Base-by-base conservation (phyloP, 2,329 filamentous ascomycete genomes). In the Bipolaris gigantea region DNA sequence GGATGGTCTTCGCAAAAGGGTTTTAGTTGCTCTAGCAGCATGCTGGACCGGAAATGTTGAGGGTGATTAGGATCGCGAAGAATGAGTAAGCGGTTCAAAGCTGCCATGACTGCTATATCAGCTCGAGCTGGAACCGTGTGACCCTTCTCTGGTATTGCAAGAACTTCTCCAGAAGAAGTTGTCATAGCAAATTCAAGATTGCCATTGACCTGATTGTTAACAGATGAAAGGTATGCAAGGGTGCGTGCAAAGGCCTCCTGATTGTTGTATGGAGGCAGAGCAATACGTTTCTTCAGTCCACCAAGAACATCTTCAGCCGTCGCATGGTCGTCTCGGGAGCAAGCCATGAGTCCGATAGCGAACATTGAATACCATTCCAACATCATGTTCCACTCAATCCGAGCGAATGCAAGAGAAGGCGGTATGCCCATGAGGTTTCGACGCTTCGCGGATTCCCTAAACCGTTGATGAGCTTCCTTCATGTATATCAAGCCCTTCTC, bases 191-290 rank as follows among this genome's bases (percentile, higher is more conserved):
- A 76, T n/a, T 83, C 77, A 1, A 94, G 79, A 59, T 91, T 81
- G 15, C 91, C 92, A 5, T 82, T 87, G 16, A 88, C 89, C 76
- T 97, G 93, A 48, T 86, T 79, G 62, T 91, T 88, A 7, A 89
- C 83, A 0, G 89, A 92, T 0, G 82, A 79, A 16, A 96, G 83
- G 72, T 97, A 97, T 39, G 84, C 77, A 6, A 84, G 79, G 40
- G 89, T 79, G 32, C 85, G 76, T 21, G 73, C 72, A 33, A 85
- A 79, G 2, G 72, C 66, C 13, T 74, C 71, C 2, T 75, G 65
- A 19, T 75, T 66, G 9, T 67, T 64, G 32, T 77, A 55, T 55
- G 73, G 78, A 79, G 59, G 67, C 76, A 69, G 77, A 78, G 56
- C 65, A 76, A 62, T 50, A 2, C 13, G 64, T 59, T 45, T 65